Evolutionary conservation across 352 stramenopile species (phyloP), one percentile per base, ranked within the genome.

Genomic region (Phytophthora cryptogea): DNA sequence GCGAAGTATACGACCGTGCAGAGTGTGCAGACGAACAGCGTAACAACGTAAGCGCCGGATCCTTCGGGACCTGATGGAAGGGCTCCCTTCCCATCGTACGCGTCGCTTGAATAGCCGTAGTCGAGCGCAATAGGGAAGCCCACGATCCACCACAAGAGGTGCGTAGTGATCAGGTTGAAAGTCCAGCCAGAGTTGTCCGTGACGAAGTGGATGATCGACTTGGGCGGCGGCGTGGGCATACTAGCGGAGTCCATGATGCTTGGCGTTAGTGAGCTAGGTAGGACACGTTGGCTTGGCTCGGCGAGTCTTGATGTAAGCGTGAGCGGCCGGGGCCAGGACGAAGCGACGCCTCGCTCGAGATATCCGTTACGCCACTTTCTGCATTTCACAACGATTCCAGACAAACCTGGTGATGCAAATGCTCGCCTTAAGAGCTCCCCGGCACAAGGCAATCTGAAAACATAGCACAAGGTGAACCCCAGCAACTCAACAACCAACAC

Each of bases 121-220:
- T 93, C 72, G 42, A 88, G 69, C 28, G 61, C 81, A 45, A 90
- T 67, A 13, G 83, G 83, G 67, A 94, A 88, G 50, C 86, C 86
- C 26, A 89, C 75, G 54, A 86, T 78, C 86, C 83, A 93, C 71
- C 91, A 94, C 77, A 93, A 63, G 31, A 87, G 66, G 47, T 93
- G 83, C 37, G 81, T 93, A 49, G 74, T 80, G 36, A 91, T 64
- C n/a, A 94, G 58, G 65, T 93, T 94, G 78, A 92, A 92, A 10
- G 80, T 92, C 86, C 83, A 92, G 71, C 83, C 86, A 16, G 75
- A 79, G 80, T 92, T 94, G 63, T 88, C 72, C 32, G 37, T 54
- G 46, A 94, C 44, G 52, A 90, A 94, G 65, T 74, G 72, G 36
- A 66, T 30, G 48, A 92, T 76, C 54, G 72, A 77, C 59, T 76